phyloP scores from a whole-genome alignment of 2,329 filamentous ascomycete genomes.

The Fusarium scirpi region DNA sequence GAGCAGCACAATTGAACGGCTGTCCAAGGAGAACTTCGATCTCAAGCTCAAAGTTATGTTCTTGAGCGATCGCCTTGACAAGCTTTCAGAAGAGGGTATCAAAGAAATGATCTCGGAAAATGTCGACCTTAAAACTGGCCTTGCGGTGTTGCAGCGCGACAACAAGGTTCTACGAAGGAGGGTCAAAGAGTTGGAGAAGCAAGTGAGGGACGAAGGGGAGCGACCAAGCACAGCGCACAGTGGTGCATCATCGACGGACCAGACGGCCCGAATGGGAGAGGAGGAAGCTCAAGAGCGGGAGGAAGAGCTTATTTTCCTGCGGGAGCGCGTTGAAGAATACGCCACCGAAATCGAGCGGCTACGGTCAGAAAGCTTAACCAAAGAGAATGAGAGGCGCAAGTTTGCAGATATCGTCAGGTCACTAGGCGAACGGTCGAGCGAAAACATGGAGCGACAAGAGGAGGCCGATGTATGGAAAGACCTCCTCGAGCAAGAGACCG shows the following conservation, averaged over 20 bases:
- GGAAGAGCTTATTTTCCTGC: constrained; percentile 85
- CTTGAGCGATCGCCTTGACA: constrained; percentile 90
- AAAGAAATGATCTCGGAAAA: constrained; percentile 99
- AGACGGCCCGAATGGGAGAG: constrained; percentile 66
- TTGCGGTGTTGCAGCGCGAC: constrained; percentile 90
- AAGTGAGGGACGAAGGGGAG: constrained; percentile 74
- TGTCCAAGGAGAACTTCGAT: constrained; percentile 98
- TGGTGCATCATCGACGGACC: constrained; percentile 67
- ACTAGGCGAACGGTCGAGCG: constrained; percentile 63
- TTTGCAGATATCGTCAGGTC: constrained; percentile 81
- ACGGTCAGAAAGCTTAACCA: constrained; percentile 78
- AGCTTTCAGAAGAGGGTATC: constrained; percentile 93
- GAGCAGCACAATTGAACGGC: constrained; percentile 93
- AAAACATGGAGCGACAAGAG: constrained; percentile 66
- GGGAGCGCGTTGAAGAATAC: constrained; percentile 87
- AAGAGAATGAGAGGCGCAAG: constrained; percentile 87
- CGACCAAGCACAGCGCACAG: constrained; percentile 71
- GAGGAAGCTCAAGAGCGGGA: constrained; percentile 77
- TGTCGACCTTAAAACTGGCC: constrained; percentile 91
- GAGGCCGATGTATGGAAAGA: constrained; percentile 93
- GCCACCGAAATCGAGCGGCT: constrained; percentile 86
- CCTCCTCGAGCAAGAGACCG: constrained; percentile 90
- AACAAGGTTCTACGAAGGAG: constrained; percentile 85
- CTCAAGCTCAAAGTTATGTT: constrained; percentile 98
- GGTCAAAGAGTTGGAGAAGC: constrained; percentile 88